These are phyloP conservation scores for Holtermanniella nyarrowii DNA, from an alignment of 768 basidiomycete genomes.

Conservation along the genomic window DNA sequence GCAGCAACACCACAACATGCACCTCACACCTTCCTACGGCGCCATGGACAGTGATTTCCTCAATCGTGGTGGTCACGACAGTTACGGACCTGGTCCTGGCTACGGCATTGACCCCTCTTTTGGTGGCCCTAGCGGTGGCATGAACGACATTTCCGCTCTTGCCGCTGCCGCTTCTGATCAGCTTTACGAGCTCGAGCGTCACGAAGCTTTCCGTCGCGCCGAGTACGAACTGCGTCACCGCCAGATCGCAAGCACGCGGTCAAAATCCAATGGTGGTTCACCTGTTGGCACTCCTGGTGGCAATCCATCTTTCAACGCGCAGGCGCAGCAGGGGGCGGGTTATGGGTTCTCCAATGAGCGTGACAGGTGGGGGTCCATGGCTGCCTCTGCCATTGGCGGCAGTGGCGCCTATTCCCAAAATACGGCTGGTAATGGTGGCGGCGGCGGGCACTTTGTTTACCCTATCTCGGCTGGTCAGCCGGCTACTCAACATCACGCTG, in stretches of 20 bases:
- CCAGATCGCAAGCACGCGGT: constrained; percentile 43
- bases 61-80: constrained; percentile 22
- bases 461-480: constrained; percentile 39
- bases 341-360: constrained; percentile 33
- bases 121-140: constrained; percentile 24
- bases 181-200: constrained; percentile 74
- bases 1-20: constrained; percentile 15
- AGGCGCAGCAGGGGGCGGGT: not conserved
- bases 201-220: constrained; percentile 72
- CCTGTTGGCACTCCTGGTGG: constrained; percentile 29
- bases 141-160: constrained; percentile 44
- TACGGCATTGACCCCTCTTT: constrained; percentile 21
- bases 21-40: constrained; percentile 30
- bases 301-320: constrained; percentile 4
- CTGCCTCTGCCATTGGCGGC: not conserved
- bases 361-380: constrained; percentile 16
- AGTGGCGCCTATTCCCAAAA: not conserved
- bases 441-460: constrained; percentile 34
- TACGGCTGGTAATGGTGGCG: constrained; percentile 10
- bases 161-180: constrained; percentile 66
- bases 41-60: constrained; percentile 24
- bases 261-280: constrained; percentile 27
- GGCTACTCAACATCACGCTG: constrained; percentile 33
- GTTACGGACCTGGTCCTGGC: not conserved
- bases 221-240: constrained; percentile 73